Base-by-base conservation (phyloP, 345 rosid species). In the Physaria fendleri region DNA sequence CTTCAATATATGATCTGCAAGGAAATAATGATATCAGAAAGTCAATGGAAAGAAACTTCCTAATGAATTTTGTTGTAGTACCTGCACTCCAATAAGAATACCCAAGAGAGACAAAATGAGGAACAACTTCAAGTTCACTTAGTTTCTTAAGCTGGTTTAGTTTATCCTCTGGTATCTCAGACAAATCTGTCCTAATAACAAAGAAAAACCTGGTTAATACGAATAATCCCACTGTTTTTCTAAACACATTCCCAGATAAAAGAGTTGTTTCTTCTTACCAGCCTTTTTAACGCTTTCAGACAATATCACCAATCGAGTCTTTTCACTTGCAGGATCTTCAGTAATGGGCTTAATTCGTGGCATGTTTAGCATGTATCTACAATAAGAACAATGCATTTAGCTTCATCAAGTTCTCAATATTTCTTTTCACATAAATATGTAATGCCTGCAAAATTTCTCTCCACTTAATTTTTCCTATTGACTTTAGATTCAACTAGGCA, bases 51-150 rank as follows among this genome's bases (percentile, higher is more conserved):
- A 13, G 28, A 55, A 44, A 0, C 13, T n/a, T 46, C 40, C 23
- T 45, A 28, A 40, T 55, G 39, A 69, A 20, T n/a, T n/a, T 7
- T 21, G 3, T 43, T 33, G 27, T 44, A 79, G 61, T 27, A 88
- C 98, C 97, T 65, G 85, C 97, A 74, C 76, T 62, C 97, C 95
- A 89, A 62, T 93, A 88, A 8, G 99, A 87, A 83, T 89, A 93
- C 11, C 95, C 95, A 63, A 89, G 90, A 0, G 82, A 86, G 56
- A 82, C 51, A 0, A 94, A 74, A 66, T 93, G 74, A 24, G 95
- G 84, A 76, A 82, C 81, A 9, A 82, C 84, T 74, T 83, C 83
- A 64, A 86, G 38, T 64, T 77, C 65, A 56, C 79, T 76, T 16
- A 81, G 54, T 48, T 79, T 80, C 78, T 69, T 82, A 41, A 92